Conservation (phyloP, 305 asterid genomes). For the Solanum chacoense region DNA sequence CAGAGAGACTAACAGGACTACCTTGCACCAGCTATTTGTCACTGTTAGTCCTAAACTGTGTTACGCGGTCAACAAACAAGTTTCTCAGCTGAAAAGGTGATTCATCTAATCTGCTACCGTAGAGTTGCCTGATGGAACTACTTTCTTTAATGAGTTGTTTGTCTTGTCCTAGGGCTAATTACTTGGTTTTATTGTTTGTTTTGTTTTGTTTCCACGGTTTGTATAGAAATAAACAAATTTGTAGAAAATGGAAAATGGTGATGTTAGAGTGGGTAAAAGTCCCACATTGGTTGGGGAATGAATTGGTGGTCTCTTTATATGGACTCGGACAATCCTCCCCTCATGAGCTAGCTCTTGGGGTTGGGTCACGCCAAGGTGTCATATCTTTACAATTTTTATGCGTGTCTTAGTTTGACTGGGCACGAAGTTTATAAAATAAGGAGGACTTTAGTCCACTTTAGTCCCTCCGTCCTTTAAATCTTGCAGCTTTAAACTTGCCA, state of each 20-base stretch:
- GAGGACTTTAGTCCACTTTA: not conserved
- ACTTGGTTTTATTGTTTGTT: not conserved
- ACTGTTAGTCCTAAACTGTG: conserved; percentile 66
- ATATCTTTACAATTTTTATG: not conserved
- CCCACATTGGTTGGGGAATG: not conserved
- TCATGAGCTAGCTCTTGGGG: not conserved
- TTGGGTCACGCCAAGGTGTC: rapidly evolving
- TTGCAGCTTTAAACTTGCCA: not conserved
- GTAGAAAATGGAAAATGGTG: not conserved
- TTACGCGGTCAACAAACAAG: conserved; percentile 56
- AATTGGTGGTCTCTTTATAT: not conserved
- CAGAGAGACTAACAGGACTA: conserved; percentile 4
- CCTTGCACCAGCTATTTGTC: conserved; percentile 54
- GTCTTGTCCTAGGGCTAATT: not conserved
- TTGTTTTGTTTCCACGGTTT: not conserved
- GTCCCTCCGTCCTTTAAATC: not conserved
- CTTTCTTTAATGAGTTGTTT: not conserved
- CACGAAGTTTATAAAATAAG: not conserved
- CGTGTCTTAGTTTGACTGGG: not conserved
- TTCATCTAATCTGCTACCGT: not conserved
- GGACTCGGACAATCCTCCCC: not conserved
- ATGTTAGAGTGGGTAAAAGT: not conserved
- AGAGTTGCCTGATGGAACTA: not conserved
- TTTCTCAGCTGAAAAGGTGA: conserved; percentile 51
- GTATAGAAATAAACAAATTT: not conserved